Evolutionary conservation across 805 yeast genomes (phyloP).

Genomic region (Metschnikowia borealis): DNA sequence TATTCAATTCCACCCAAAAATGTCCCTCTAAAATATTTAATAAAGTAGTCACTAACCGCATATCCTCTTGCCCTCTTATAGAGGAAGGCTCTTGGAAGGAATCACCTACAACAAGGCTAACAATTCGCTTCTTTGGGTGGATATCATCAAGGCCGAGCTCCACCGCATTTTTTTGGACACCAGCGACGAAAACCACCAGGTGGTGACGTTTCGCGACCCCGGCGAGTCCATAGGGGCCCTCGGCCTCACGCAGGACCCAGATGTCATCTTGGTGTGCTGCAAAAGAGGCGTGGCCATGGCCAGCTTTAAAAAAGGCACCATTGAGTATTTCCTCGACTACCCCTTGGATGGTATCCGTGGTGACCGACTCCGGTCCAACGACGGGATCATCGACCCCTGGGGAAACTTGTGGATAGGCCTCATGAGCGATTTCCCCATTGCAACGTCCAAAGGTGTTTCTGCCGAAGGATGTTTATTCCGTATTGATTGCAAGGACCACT

Average conservation of each 20-base stretch:
- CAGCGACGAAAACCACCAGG: slow-evolving; percentile 29
- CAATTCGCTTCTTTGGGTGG: slow-evolving; percentile 49
- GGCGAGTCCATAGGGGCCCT: slow-evolving; percentile 63
- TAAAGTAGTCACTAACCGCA: slow-evolving; percentile 11
- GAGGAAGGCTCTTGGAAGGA: slow-evolving; percentile 61
- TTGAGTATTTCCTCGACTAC: slow-evolving; percentile 40
- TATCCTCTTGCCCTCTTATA: slow-evolving; percentile 23
- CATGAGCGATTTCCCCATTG: slow-evolving; percentile 54
- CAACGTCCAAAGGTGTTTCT: slow-evolving; percentile 24
- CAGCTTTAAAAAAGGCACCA: slow-evolving; percentile 35
- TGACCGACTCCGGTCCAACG: slow-evolving; percentile 54
- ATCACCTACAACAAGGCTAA: slow-evolving; percentile 57
- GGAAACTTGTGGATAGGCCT: slow-evolving; percentile 81
- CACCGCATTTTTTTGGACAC: slow-evolving; percentile 29
- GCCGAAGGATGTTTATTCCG: slow-evolving; percentile 50
- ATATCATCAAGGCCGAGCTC: slow-evolving; percentile 39
- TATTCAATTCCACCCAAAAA: background rate
- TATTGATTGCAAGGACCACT: slow-evolving; percentile 28
- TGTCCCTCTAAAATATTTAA: too few relatives aligned
- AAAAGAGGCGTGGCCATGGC: slow-evolving; percentile 61
- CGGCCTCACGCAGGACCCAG: slow-evolving; percentile 54
- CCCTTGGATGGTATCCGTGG: slow-evolving; percentile 25
- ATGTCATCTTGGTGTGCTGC: slow-evolving; percentile 55
- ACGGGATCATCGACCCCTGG: slow-evolving; percentile 72
- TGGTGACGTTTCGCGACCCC: slow-evolving; percentile 33